Base-by-base conservation (phyloP, 225 moss, liverwort and hornwort species). In the Antitrichia curtipendula region DNA sequence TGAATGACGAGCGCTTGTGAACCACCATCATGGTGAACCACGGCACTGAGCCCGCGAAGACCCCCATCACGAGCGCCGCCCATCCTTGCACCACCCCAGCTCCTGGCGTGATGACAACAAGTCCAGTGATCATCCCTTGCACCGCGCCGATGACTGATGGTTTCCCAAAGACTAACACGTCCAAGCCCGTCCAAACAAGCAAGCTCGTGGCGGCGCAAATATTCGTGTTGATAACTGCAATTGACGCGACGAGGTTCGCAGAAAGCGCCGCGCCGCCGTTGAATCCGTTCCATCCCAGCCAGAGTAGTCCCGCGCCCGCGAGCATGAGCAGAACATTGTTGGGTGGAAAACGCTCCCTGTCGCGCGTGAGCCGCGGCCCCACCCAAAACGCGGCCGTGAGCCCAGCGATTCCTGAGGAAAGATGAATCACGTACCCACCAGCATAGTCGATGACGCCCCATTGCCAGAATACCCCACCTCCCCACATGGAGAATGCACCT, bases 1-100 rank as follows among this genome's bases (percentile, higher is more conserved):
- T 72, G 47, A 90, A 21, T 19, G 17, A n/a, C 64, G 40, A 90
- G 20, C 90, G 73, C 86, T 90, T 93, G 84, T 93, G 93, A n/a
- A 91, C 28, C 57, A 93, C 89, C 93, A 91, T 93, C 93, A 93
- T 93, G 29, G 91, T 91, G 64, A 91, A 91, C 93, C 93, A 93
- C 1, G 93, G 91, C 29, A 93, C 64, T 3, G 91, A 91, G 5
- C 93, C 93, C 14, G 91, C 93, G 41, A 90, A 90, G 10, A 93
- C 1, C 16, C 93, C 93, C 93, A 93, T 93, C 45, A 91, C 74
- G 5, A 93, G 89, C 50, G 93, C 93, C n/a, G 91, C 91, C 93
- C 93, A 93, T 34, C 91, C 93, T 73, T 91, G 90, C 62, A 93
- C 91, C 52, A 93, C 4, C 1, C 93, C 91, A 45, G 93, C 93